Evolutionary conservation across 805 yeast species (phyloP).

Genomic region (Candida mattraensis): DNA sequence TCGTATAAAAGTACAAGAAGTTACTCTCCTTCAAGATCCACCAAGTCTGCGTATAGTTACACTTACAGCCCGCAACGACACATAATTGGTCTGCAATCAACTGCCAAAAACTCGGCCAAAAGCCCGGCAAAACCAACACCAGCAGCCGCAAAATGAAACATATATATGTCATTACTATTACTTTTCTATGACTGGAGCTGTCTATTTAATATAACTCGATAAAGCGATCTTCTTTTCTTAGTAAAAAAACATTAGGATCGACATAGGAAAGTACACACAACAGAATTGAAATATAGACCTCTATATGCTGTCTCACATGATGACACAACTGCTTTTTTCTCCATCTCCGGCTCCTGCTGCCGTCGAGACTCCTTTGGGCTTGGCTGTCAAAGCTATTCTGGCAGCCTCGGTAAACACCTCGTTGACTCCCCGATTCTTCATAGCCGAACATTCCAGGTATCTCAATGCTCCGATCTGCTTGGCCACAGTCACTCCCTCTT

Average conservation of each 20-base stretch:
- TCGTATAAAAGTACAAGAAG: constrained; percentile 1
- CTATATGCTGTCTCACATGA: constrained; percentile 21
- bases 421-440: constrained; percentile 95
- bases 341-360: constrained; percentile 39
- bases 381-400: constrained; percentile 89
- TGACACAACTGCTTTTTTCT: constrained; percentile 24
- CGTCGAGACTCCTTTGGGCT: constrained; percentile 66
- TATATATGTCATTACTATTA: not conserved
- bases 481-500: constrained; percentile 92
- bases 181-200: not conserved
- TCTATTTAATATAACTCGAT: too few relatives aligned
- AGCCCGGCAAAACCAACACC: constrained; percentile 2
- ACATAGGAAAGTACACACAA: constrained; percentile 7
- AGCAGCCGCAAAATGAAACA: not conserved
- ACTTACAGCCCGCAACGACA: constrained; percentile 7
- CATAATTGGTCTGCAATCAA: constrained; percentile 1
- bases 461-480: constrained; percentile 91
- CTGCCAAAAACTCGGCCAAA: too few relatives aligned
- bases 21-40: constrained; percentile 2
- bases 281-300: constrained; percentile 4
- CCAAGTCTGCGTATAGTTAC: constrained; percentile 8
- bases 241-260: not conserved
- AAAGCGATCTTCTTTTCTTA: too few relatives aligned
- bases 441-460: constrained; percentile 95
- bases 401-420: constrained; percentile 99